Base-by-base conservation (phyloP, 345 rosid species). In the Lepidium aucheri region DNA sequence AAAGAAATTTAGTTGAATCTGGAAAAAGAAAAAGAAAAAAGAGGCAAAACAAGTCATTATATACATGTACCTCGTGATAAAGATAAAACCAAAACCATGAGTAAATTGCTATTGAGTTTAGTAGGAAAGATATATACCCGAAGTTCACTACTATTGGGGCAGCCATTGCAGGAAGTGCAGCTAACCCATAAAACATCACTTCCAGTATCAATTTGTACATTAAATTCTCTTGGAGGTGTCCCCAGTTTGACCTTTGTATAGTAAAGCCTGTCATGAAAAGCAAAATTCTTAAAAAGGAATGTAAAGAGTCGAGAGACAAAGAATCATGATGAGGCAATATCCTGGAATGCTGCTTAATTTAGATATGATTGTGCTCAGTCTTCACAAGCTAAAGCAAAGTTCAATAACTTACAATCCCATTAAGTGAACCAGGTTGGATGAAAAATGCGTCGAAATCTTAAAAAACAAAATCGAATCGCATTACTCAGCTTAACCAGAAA, bases 121-220 rank as follows among this genome's bases (percentile, higher is more conserved):
- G 40, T 30, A 35, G 50, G 13, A 7, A 47, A 63, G 35, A 36
- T 51, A 67, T 43, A 52, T 80, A 86, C 98, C 70, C 84, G 88
- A 45, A 93, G 94, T 74, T 88, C 98, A 75, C 89, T 93, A 4
- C 78, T 76, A 42, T 14, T 73, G 65, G 98, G 98, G 71, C 98
- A 93, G 53, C 97, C 99, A 65, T 77, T 84, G 81, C 97, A 94
- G 55, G 89, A 68, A 63, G 57, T 67, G 79, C 99, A 94, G 70
- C 88, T 83, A 68, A 90, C 88, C 98, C 98, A 93, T 18, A 94
- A 74, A 72, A 90, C 95, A 82, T 90, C 95, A 76, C 99, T 94
- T 56, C 97, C 97, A 0, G 98, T 90, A 57, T 93, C 98, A 53
- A 93, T 90, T 67, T 93, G 98, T 40, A 93, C 98, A 71, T 85